phyloP scores from a whole-genome alignment of 73 alveolate species.

The Paramecium sexaurelia region DNA sequence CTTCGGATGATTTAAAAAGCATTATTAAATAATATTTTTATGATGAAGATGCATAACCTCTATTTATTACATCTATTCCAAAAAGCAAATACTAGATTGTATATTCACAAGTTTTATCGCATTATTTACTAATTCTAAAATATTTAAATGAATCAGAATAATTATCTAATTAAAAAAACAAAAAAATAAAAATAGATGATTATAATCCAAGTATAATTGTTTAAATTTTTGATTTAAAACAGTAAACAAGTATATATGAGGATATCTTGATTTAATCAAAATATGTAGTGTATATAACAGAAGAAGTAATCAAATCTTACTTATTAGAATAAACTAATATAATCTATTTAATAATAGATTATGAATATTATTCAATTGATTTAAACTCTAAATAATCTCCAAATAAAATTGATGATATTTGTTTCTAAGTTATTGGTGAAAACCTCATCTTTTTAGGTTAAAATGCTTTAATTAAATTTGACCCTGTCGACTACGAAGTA shows the following conservation, averaged over 20 bases:
- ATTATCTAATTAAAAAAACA: too few relatives aligned
- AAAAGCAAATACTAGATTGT: neutral
- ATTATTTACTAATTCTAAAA: neutral
- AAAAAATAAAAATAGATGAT: neutral
- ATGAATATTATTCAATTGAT: neutral
- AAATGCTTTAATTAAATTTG: too few relatives aligned
- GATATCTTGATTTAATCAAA: neutral
- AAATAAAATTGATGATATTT: neutral
- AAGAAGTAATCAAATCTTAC: neutral
- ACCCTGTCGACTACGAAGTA: too few relatives aligned
- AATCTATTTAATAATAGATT: neutral
- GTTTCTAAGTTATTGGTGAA: neutral
- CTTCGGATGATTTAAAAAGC: neutral
- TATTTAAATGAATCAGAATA: neutral
- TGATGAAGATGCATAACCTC: neutral
- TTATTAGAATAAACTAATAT: neutral
- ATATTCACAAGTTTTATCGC: neutral
- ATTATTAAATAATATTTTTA: neutral
- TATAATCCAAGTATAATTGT: neutral
- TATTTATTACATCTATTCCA: neutral
- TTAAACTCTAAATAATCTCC: neutral
- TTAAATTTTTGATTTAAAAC: neutral
- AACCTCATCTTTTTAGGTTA: neutral
- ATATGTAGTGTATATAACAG: neutral
- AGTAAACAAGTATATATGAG: neutral